Evolutionary conservation across 2,329 filamentous ascomycete species (phyloP).

Genomic region (Emmonsiellopsis sp.): DNA sequence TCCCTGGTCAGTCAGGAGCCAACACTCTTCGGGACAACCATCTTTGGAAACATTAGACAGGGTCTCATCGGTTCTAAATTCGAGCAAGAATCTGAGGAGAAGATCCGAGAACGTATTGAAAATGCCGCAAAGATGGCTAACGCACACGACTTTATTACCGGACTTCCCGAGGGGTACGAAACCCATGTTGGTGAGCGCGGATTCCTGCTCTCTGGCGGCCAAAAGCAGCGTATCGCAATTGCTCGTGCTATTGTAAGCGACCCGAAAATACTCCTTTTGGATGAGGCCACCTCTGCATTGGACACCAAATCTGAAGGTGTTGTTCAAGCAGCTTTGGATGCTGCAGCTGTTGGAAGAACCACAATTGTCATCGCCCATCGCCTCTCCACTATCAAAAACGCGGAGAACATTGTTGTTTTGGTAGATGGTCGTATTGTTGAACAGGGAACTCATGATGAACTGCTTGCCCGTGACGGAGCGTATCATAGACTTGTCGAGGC

Average conservation of each 20-base stretch:
- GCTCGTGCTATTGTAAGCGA: slow-evolving; percentile 83
- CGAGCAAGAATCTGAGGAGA: slow-evolving; percentile 59
- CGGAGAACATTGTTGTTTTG: slow-evolving; percentile 96
- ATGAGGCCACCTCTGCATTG: slow-evolving; percentile 88
- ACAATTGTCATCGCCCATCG: slow-evolving; percentile 96
- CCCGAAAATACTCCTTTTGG: slow-evolving; percentile 82
- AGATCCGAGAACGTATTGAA: slow-evolving; percentile 61
- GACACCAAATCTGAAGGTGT: slow-evolving; percentile 93
- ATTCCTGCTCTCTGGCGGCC: slow-evolving; percentile 84
- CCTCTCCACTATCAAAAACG: slow-evolving; percentile 85
- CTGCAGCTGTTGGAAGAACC: slow-evolving; percentile 74
- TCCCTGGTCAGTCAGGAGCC: slow-evolving; percentile 90
- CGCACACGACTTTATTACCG: slow-evolving; percentile 80
- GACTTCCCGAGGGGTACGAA: slow-evolving; percentile 79
- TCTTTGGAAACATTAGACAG: slow-evolving; percentile 82
- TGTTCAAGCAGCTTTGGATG: slow-evolving; percentile 86
- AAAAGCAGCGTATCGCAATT: slow-evolving; percentile 95
- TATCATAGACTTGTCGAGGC: slow-evolving; percentile 83
- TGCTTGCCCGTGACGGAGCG: slow-evolving; percentile 61
- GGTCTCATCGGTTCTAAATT: slow-evolving; percentile 77
- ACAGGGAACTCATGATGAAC: slow-evolving; percentile 76
- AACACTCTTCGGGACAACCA: slow-evolving; percentile 79
- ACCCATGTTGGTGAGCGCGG: slow-evolving; percentile 94
- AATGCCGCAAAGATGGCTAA: slow-evolving; percentile 85
- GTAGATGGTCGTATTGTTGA: slow-evolving; percentile 76